A percentile compares a stretch with the other conserved stretches of the same genome.
phyloP scores from a whole-genome alignment of 2,329 filamentous ascomycete species.

The Acrocalymma vagum region DNA sequence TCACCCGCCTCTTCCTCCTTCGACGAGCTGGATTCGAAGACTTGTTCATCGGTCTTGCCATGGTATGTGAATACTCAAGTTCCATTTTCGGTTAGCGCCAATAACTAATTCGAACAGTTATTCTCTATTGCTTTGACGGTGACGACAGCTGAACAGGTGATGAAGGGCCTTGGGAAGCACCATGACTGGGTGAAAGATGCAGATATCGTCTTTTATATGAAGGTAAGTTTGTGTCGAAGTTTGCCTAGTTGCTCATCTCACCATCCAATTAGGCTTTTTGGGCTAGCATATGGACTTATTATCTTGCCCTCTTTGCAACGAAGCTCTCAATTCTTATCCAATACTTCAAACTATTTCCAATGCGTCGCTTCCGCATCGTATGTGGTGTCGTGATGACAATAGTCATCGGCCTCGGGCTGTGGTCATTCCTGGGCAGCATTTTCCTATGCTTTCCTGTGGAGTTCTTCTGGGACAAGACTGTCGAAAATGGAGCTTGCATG shows the following conservation, averaged over 20 bases:
- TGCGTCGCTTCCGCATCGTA: constrained; percentile 31
- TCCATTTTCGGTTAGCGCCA: neutral
- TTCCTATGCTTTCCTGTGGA: constrained; percentile 42
- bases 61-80: constrained; percentile 27
- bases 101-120: constrained; percentile 23
- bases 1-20: constrained; percentile 35
- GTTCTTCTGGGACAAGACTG: constrained; percentile 41
- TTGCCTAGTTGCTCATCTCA: constrained; percentile 17
- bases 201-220: constrained; percentile 10
- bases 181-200: constrained; percentile 11
- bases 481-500: constrained; percentile 36
- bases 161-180: constrained; percentile 40
- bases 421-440: constrained; percentile 42
- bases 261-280: constrained; percentile 38
- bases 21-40: constrained; percentile 38
- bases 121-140: constrained; percentile 37
- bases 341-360: constrained; percentile 41
- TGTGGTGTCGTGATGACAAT: constrained; percentile 39
- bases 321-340: constrained; percentile 44
- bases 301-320: constrained; percentile 38
- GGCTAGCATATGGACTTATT: constrained; percentile 44
- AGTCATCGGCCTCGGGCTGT: constrained; percentile 32
- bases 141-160: constrained; percentile 35
- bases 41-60: constrained; percentile 38
- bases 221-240: constrained; percentile 17